phyloP scores from a whole-genome alignment of 2,329 filamentous ascomycete genomes.

The Hyphodiscus sp. region DNA sequence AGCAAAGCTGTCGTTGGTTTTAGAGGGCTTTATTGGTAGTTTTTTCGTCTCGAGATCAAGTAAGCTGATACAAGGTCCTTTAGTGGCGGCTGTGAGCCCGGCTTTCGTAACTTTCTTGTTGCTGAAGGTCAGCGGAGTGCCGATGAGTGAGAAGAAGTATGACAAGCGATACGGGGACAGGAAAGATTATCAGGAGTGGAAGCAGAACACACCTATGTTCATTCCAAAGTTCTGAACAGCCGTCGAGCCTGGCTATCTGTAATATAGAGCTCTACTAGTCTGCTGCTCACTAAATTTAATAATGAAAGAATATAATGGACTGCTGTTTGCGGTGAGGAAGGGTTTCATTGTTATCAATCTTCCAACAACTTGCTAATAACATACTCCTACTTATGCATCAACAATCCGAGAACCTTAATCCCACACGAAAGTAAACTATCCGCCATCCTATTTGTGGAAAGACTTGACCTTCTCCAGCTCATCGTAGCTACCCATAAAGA shows the following conservation, averaged over 20 bases:
- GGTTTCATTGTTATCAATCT: background rate
- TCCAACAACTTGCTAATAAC: background rate
- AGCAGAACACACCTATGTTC: conserved; percentile 58
- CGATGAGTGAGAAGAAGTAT: conserved; percentile 63
- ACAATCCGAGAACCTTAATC: background rate
- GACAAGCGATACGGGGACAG: conserved; percentile 56
- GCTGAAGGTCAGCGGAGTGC: conserved; percentile 56
- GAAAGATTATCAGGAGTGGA: conserved; percentile 63
- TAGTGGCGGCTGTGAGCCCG: conserved; percentile 42
- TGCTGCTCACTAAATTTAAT: background rate
- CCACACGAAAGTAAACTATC: background rate
- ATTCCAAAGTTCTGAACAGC: conserved; percentile 48
- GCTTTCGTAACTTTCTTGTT: conserved; percentile 59
- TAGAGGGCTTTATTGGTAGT: background rate
- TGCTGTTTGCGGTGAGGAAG: background rate
- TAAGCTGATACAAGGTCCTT: background rate
- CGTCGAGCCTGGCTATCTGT: background rate
- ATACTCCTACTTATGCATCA: background rate
- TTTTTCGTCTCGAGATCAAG: background rate
- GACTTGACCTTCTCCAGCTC: conserved; percentile 86
- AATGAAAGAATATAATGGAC: background rate
- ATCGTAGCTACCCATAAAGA: conserved; percentile 91
- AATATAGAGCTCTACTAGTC: background rate
- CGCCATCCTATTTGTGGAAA: conserved; percentile 37
- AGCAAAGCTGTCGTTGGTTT: too few relatives aligned